phyloP scores from a whole-genome alignment of 2,329 filamentous ascomycete species.

The Claviceps capensis region DNA sequence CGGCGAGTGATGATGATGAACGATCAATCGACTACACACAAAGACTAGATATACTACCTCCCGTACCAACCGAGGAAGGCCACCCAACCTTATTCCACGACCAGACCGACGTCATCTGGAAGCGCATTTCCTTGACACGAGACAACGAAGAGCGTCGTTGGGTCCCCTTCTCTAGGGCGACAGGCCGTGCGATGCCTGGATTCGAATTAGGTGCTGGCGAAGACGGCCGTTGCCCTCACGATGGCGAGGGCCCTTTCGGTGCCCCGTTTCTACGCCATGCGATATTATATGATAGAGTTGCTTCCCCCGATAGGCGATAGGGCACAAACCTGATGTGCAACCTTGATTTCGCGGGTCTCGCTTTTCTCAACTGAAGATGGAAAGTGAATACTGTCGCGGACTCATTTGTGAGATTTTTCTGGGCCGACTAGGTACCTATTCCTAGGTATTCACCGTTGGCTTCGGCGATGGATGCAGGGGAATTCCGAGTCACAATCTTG shows the following conservation, averaged over 20 bases:
- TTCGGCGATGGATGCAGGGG: neutral
- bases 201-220: constrained; percentile 20
- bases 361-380: neutral
- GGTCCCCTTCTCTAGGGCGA: constrained; percentile 31
- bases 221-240: constrained; percentile 25
- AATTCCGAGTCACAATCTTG: neutral
- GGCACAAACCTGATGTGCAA: neutral
- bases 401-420: no score
- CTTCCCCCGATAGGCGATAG: neutral
- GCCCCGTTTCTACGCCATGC: constrained; percentile 20
- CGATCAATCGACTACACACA: constrained; percentile 11
- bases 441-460: neutral
- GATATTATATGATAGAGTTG: constrained; percentile 6
- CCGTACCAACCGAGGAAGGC: constrained; percentile 28
- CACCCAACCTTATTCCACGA: constrained; percentile 27
- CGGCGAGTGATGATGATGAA: no score
- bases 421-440: neutral
- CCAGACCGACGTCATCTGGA: constrained; percentile 37
- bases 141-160: constrained; percentile 29
- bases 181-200: constrained; percentile 22
- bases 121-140: constrained; percentile 30
- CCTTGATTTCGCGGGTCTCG: neutral
- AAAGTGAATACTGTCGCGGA: neutral
- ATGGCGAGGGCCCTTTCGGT: constrained; percentile 24
- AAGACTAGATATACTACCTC: constrained; percentile 21